These are phyloP conservation scores for Lycium ferocissimum DNA, from an alignment of 257 asterid genomes.

Conservation along the genomic window DNA sequence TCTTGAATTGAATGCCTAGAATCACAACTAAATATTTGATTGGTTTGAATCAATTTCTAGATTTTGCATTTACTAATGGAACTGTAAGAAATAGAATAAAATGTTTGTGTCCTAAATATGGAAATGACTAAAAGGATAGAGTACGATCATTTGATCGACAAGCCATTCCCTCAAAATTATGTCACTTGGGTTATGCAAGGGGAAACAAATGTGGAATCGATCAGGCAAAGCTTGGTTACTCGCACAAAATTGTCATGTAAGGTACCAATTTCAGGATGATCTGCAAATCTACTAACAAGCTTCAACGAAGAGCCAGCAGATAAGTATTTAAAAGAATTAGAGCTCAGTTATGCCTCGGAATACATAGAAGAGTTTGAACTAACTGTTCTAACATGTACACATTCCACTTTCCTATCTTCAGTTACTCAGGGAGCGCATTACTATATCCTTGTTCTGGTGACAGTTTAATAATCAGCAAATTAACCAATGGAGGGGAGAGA, in stretches of 20 bases:
- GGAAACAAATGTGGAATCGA: not conserved
- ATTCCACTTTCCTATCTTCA: conserved; percentile 75
- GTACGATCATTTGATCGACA: too few species aligned
- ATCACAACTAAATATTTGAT: too few species aligned
- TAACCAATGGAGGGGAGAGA: not conserved
- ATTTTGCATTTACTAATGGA: too few species aligned
- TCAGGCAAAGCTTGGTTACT: conserved; percentile 35
- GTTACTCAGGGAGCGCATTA: conserved; percentile 69
- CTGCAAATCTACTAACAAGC: conserved; percentile 52
- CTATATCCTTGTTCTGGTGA: conserved; percentile 67
- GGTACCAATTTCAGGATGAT: conserved; percentile 72
- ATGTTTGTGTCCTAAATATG: too few species aligned
- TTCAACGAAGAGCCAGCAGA: conserved; percentile 58
- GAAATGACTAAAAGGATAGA: too few species aligned
- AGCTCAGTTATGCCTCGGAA: conserved; percentile 8
- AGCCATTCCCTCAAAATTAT: too few species aligned
- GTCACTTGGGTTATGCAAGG: too few species aligned
- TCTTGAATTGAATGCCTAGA: too few species aligned
- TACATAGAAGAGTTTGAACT: not conserved
- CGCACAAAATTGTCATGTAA: conserved; percentile 71
- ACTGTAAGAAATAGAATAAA: too few species aligned
- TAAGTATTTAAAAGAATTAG: conserved; percentile 40
- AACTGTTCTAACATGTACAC: conserved; percentile 58
- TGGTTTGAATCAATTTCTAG: too few species aligned
- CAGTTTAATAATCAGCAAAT: conserved; percentile 26